Percentiles rank a stretch among this genome's conserved stretches.
Evolutionary conservation across 2,329 filamentous ascomycete species (phyloP).

Genomic region (Alternaria dauci): DNA sequence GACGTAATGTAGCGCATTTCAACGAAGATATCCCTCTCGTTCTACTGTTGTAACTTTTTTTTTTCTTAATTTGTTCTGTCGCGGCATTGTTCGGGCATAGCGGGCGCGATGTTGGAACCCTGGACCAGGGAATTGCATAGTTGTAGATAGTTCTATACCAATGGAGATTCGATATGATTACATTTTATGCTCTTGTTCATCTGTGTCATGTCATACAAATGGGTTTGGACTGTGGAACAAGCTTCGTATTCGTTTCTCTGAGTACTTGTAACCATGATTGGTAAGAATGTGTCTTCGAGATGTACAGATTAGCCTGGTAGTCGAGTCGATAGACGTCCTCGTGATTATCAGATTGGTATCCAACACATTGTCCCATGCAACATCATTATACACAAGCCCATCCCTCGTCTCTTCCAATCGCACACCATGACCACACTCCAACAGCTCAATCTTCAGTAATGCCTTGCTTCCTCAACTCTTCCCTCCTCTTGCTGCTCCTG

Average conservation of each 20-base stretch:
- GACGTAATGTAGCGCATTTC: slow-evolving; percentile 9
- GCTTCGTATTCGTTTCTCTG: background rate
- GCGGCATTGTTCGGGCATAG: background rate
- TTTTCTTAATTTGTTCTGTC: background rate
- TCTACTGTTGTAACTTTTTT: background rate
- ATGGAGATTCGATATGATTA: background rate
- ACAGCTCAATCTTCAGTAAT: slow-evolving; percentile 28
- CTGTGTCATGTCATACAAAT: background rate
- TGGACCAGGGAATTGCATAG: background rate
- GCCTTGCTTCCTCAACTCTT: slow-evolving; percentile 54
- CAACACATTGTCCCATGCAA: background rate
- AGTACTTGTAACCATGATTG: background rate
- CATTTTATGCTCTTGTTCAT: background rate
- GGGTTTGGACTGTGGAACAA: background rate
- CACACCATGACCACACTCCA: background rate
- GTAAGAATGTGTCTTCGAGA: background rate
- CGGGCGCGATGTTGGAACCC: background rate
- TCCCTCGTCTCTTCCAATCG: background rate
- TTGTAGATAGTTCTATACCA: background rate
- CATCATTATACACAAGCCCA: background rate
- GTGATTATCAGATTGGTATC: slow-evolving; percentile 3
- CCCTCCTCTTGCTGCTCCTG: slow-evolving; percentile 61
- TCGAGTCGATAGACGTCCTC: background rate
- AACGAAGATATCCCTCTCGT: slow-evolving; percentile 4
- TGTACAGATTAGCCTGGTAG: background rate